Evolutionary conservation across 2,329 filamentous ascomycete species (phyloP).

Genomic region (Neofusicoccum sp.): DNA sequence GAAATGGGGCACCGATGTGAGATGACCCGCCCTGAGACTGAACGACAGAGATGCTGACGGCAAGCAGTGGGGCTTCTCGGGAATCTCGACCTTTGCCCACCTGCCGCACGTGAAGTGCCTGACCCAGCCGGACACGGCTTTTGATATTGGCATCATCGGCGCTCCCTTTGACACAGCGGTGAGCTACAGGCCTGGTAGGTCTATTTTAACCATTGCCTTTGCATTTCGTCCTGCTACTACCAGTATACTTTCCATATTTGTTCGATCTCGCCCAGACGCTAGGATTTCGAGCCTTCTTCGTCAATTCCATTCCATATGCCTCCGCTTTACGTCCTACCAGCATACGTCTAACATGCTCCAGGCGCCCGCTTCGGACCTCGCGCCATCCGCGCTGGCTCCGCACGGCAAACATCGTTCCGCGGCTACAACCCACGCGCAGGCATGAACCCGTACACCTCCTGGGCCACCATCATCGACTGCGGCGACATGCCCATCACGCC

Average conservation of each 20-base stretch:
- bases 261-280: no score
- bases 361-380: slow-evolving; percentile 75
- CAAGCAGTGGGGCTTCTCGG: slow-evolving; percentile 64
- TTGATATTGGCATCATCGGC: slow-evolving; percentile 50
- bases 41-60: slow-evolving; percentile 24
- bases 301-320: background rate
- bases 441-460: slow-evolving; percentile 79
- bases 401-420: slow-evolving; percentile 74
- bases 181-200: slow-evolving; percentile 43
- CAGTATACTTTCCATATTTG: background rate
- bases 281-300: background rate
- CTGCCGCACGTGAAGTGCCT: slow-evolving; percentile 49
- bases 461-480: slow-evolving; percentile 80
- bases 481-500: slow-evolving; percentile 87
- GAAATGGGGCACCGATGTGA: slow-evolving; percentile 44
- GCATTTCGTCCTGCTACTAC: background rate
- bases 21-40: background rate
- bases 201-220: background rate
- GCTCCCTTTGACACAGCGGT: slow-evolving; percentile 52
- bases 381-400: slow-evolving; percentile 79
- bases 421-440: slow-evolving; percentile 79
- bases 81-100: slow-evolving; percentile 60
- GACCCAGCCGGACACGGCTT: slow-evolving; percentile 43
- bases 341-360: slow-evolving; percentile 14
- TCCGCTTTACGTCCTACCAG: background rate